Evolutionary conservation across 495 filamentous ascomycete species (phyloP), one percentile per base, ranked within the genome.

Genomic region (Tuber brumale): DNA sequence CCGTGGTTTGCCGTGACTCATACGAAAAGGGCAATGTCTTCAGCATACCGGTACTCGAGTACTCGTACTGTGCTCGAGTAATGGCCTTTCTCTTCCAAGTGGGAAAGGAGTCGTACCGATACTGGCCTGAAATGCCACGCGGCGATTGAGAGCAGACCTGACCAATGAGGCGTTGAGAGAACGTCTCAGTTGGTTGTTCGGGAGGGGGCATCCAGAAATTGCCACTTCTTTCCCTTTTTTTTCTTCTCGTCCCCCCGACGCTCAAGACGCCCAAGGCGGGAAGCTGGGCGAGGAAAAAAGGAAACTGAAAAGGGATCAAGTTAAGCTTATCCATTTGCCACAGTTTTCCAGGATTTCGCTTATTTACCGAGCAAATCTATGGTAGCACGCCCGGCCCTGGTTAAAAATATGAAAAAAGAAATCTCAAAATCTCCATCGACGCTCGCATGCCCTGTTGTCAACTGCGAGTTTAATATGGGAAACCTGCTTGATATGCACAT

Each of bases 251-350:
- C 10, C 7, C 3, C 23, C 8, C 46, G n/a, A n/a, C 46, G 3
- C 37, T 4, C 37, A 2, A 0, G 14, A 66, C 57, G 44, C 14
- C 12, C n/a, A 31, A 5, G 3, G 10, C 57, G 57, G 57, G 27
- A 61, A n/a, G 48, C 44, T 16, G 57, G 57, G n/a, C 2, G 10
- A 31, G 27, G 57, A 14, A 18, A 66, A 66, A 66, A 31, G 27
- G 12, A 66, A 66, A 14, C 9, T 16, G 7, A 14, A 66, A 66
- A 18, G 57, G 57, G 12, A 31, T 66, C 10, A 66, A 66, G 57
- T 66, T 66, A 66, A 66, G 57, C 57, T 66, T 66, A 66, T 66
- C 57, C 57, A 66, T 66, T 66, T 31, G 57, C 57, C 57, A 66
- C 57, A 66, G 57, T 66, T 31, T 31, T 31, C 57, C n/a, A 66